Percentiles rank a stretch among this genome's conserved stretches.
These are phyloP conservation scores for Cutaneotrichosporon sp. DNA, from an alignment of 1,284 basidiomycete species.

Conservation along the genomic window DNA sequence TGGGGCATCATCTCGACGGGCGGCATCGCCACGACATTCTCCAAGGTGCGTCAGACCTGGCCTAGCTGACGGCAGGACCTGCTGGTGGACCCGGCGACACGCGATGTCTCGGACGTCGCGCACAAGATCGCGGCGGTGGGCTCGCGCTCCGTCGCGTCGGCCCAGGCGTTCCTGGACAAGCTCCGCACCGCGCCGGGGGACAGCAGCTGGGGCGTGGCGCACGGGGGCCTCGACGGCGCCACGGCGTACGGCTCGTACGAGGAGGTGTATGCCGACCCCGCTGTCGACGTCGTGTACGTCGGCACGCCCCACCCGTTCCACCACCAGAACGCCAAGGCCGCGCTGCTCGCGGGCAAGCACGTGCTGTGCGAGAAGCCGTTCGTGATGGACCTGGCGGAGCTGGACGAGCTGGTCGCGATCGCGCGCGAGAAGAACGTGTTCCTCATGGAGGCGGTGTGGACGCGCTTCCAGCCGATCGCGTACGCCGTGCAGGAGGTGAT, in stretches of 20 bases:
- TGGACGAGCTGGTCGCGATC: slow-evolving; percentile 64
- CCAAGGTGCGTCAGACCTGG: slow-evolving; percentile 29
- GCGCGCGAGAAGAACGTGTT: slow-evolving; percentile 76
- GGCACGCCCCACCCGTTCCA: slow-evolving; percentile 85
- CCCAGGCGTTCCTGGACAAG: slow-evolving; percentile 67
- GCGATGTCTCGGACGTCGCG: slow-evolving; percentile 64
- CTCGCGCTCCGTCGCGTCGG: slow-evolving; percentile 70
- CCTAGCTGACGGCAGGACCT: slow-evolving; percentile 28
- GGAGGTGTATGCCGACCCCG: slow-evolving; percentile 68
- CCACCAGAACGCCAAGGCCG: slow-evolving; percentile 72
- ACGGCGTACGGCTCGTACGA: slow-evolving; percentile 76
- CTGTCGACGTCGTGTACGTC: slow-evolving; percentile 77
- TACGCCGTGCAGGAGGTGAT: slow-evolving; percentile 48
- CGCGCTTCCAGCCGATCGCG: slow-evolving; percentile 52
- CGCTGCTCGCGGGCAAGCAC: slow-evolving; percentile 76
- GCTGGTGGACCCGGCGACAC: slow-evolving; percentile 45
- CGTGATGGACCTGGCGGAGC: slow-evolving; percentile 56
- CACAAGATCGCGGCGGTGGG: slow-evolving; percentile 79
- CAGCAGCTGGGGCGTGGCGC: slow-evolving; percentile 30
- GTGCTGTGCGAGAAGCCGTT: slow-evolving; percentile 77
- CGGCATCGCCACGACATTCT: slow-evolving; percentile 41
- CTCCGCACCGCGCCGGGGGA: slow-evolving; percentile 27
- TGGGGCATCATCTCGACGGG: slow-evolving; percentile 55
- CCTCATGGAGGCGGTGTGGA: slow-evolving; percentile 70
- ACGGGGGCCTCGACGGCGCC: slow-evolving; percentile 50